Base-by-base conservation (phyloP, 148 eudicot genomes). In the Camellia japonica region DNA sequence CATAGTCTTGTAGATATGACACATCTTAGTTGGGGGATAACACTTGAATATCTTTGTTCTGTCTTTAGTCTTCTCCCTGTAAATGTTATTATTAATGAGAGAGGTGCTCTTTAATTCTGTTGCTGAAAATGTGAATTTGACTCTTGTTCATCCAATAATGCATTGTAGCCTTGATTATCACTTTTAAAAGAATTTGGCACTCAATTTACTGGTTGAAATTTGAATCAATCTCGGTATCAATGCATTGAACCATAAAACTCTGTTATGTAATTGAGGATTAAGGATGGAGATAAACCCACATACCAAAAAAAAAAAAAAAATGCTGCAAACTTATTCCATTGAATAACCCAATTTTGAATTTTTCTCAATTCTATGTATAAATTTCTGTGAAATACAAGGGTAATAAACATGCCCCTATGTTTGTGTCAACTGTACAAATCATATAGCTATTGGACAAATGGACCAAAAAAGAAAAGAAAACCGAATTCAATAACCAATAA, bases 321-420 rank as follows among this genome's bases (percentile, higher is more conserved):
- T 6, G 46, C 23, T 23, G 8, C 55, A 5, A 47, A 43, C 67
- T 64, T 11, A 64, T 47, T 64, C 8, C 52, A 64, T 60, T 59
- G 16, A 43, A 62, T 23, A 19, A 51, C 62, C 71, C 13, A 38
- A 60, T 62, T 23, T 64, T 52, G 72, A 77, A 77, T 65, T 51
- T 7, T 65, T 38, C 7, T 42, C 3, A 44, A 6, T 1, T 6
- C 2, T 16, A 44, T 44, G 12, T 46, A 20, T 43, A 76, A 30
- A 76, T 62, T 76, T 6, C 62, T 19, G 47, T 64, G 61, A 15
- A 23, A 14, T 65, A 65, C 47, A 51, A 1, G 72, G 23, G 30
- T 16, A 30, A 65, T 1, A 46, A 63, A 23, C 46, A 38, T 77
- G 73, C 62, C 63, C 71, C 70, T 61, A 14, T 49, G 7, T 23